phyloP scores from a whole-genome alignment of 495 filamentous ascomycete genomes.

The Hypoxylon rickii region DNA sequence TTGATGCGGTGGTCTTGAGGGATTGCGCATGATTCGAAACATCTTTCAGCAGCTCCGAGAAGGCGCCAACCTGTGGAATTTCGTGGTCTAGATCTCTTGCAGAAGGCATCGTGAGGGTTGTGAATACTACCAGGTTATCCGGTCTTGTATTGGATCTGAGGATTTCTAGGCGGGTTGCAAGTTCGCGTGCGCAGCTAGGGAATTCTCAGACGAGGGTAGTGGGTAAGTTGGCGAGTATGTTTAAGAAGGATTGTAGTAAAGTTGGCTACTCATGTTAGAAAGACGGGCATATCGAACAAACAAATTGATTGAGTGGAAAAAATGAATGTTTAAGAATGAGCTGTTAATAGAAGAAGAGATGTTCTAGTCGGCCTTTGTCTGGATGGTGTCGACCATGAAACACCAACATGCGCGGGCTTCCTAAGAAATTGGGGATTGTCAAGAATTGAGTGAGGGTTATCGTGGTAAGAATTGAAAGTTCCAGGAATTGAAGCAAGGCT shows the following conservation, averaged over 20 bases:
- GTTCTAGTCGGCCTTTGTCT: constrained; percentile 14
- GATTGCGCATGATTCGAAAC: constrained; percentile 67
- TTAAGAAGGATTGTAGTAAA: neutral
- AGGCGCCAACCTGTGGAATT: constrained; percentile 59
- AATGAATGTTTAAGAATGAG: neutral
- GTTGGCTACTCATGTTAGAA: constrained; percentile 6
- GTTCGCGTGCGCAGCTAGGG: too few species aligned
- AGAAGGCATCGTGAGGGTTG: constrained; percentile 44
- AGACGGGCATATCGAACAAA: neutral
- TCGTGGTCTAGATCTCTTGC: constrained; percentile 48
- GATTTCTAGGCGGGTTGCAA: neutral
- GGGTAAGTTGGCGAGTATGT: neutral
- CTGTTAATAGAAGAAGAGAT: too few species aligned
- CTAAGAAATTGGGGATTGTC: too few species aligned
- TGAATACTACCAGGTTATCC: neutral
- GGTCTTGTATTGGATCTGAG: neutral
- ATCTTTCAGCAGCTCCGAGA: constrained; percentile 59
- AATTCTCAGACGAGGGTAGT: too few species aligned
- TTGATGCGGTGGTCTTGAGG: constrained; percentile 65
- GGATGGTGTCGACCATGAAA: too few species aligned
- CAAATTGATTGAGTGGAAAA: neutral
- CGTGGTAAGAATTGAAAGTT: too few species aligned
- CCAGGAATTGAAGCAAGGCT: constrained; percentile 1
- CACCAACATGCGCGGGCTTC: too few species aligned
- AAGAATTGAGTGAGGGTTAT: too few species aligned